Base-by-base conservation (phyloP, 331 rosid species). In the Ulmus americana region DNA sequence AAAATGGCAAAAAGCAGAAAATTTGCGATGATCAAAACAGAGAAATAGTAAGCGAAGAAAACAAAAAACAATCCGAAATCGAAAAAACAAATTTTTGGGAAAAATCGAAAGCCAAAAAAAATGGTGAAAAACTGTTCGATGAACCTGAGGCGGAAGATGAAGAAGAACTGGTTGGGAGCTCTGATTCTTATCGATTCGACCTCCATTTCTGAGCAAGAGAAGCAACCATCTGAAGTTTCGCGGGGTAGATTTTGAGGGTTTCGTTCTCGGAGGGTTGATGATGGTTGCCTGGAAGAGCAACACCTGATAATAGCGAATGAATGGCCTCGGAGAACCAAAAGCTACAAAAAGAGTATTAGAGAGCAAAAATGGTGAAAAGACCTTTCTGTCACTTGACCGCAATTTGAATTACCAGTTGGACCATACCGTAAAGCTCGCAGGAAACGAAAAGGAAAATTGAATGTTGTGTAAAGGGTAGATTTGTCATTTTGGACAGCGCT, bases 121-220 rank as follows among this genome's bases (percentile, higher is more conserved):
- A 7, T 65, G 59, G 18, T 53, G 35, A 62, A 61, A 47, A 51
- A 16, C 18, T 50, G 71, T 39, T 13, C 63, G 51, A 67, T 28
- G 20, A 13, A 85, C 95, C 92, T 67, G 78, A 45, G 78, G 62
- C 48, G 60, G 71, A 74, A 73, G 77, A 76, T 28, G 35, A 28
- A 28, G 61, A 67, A 67, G 77, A 72, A 69, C n/a, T 53, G 70
- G 60, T 62, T 58, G 18, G 56, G 63, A 64, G 80, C 51, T 57
- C 64, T 46, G 84, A 73, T 65, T 44, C 70, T 63, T 88, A 83
- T 85, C 88, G 90, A 74, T 79, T 42, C 64, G 53, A 67, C 67
- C 75, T 85, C 72, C 84, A 90, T 85, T 60, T 56, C 39, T 42
- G 77, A 79, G 71, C 62, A 75, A 62, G 69, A 72, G 63, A 74